Base-by-base conservation (phyloP, 441 rosid genomes). In the Flueggea neowawraea region DNA sequence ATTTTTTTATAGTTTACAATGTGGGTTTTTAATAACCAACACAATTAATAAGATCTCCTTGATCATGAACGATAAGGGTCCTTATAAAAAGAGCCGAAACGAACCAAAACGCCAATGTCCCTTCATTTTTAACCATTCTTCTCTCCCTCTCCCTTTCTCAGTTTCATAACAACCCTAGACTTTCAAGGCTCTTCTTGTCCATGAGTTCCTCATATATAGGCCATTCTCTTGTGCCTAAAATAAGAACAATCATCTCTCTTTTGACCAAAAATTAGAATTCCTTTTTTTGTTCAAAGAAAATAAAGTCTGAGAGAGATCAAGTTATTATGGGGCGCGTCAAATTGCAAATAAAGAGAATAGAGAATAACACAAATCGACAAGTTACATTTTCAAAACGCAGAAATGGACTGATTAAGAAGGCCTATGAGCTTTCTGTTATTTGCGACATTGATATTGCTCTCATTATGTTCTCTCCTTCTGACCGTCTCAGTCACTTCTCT, bases 341-440 rank as follows among this genome's bases (percentile, higher is more conserved):
- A 63, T 70, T 84, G 10, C 79, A 74, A 55, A 81, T 84, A 39
- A 84, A 71, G 71, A 80, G 78, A 65, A 78, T 82, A 12, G 90
- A 82, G 64, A 84, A 76, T 57, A 60, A 61, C 22, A 76, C 81
- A 0, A 82, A 78, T 61, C 69, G 87, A 47, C 85, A 84, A 39
- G 82, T 82, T 51, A 78, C 87, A 28, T 84, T 84, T 74, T 84
- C 90, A 0, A 84, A 82, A 74, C 76, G 84, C 9, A 69, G 86
- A 58, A 84, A 74, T 74, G 89, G 86, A 22, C 77, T 84, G 50
- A 64, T 81, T 49, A 81, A 84, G 63, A 84, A 81, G 59, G 89
- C 89, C 43, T 81, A 84, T 22, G 89, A 84, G 61, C 82, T 84
- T 58, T 74, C 84, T 10, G 69, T 82, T 71, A 84, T 84, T 4